A percentile compares a stretch with the other conserved stretches of the same genome.
phyloP scores from a whole-genome alignment of 345 rosid genomes.

The Reutealis trisperma region DNA sequence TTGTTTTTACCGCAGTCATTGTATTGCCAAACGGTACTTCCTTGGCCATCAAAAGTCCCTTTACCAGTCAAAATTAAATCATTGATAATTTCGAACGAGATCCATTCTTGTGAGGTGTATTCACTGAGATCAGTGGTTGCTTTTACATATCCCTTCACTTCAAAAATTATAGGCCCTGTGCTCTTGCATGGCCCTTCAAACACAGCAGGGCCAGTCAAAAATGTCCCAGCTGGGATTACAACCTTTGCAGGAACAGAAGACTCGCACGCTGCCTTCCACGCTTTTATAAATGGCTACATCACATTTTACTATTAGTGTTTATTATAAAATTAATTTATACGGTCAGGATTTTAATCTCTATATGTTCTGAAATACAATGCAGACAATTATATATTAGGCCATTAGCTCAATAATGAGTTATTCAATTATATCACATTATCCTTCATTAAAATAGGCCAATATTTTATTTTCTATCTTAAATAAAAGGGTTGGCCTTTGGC shows the following conservation, averaged over 20 bases:
- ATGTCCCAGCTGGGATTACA: slow-evolving; percentile 48
- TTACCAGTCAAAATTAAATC: slow-evolving; percentile 49
- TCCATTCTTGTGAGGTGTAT: slow-evolving; percentile 42
- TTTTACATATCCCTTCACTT: slow-evolving; percentile 47
- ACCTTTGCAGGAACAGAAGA: slow-evolving; percentile 45
- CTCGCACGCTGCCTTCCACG: slow-evolving; percentile 60
- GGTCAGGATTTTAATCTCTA: too few species aligned
- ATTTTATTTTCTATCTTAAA: too few species aligned
- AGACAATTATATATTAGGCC: too few species aligned
- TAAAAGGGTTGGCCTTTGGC: neutral
- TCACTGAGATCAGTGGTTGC: slow-evolving; percentile 39
- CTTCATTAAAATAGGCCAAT: too few species aligned
- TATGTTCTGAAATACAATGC: too few species aligned
- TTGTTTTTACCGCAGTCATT: slow-evolving; percentile 38
- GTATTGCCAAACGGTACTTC: slow-evolving; percentile 43
- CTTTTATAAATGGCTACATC: slow-evolving; percentile 48
- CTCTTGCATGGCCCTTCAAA: slow-evolving; percentile 60
- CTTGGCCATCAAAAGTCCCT: slow-evolving; percentile 68
- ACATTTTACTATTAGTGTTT: neutral
- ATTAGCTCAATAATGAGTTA: too few species aligned
- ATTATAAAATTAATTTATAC: too few species aligned
- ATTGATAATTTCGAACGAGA: slow-evolving; percentile 47
- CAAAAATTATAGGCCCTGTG: slow-evolving; percentile 34
- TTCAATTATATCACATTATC: too few species aligned
- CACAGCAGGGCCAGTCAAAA: slow-evolving; percentile 42